Evolutionary conservation across 2,329 filamentous ascomycete species (phyloP), one percentile per base, ranked within the genome.

Genomic region (Paracamarosporium sp.): DNA sequence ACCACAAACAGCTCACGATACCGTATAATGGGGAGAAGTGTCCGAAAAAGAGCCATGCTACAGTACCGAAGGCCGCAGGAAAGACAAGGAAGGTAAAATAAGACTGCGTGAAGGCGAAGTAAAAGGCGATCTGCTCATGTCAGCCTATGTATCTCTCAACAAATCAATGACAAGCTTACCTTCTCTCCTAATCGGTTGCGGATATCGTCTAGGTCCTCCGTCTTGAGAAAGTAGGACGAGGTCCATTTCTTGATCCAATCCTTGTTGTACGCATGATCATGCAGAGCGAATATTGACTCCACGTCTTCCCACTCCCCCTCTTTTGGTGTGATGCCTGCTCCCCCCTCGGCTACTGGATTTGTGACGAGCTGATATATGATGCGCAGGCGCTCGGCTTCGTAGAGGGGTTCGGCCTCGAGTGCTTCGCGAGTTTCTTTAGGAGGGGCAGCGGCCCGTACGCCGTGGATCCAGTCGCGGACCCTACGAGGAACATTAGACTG

Each of bases 391-490:
- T 99, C 95, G 22, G 94, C 91, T 72, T 96, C 92, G 36, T 89
- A 92, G 56, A 97, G 84, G 1, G 93, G 90, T 65, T 96, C 90
- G 15, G 86, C 80, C 57, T 88, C 81, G 51, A 96, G 85, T 13
- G 88, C 85, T 57, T 86, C 82, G 46, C 85, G 80, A 17, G 92
- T 86, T 64, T 96, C 88, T 70, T 88, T 89, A 55, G 88, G 85
- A 0, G 94, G 94, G 33, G 92, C 88, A 20, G 87, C 85, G 48
- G 90, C 85, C 61, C 92, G 89, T 53, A 97, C 90, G 51, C 93
- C 93, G 73, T 95, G 90, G 31, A 98, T 86, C 92, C 93, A 99
- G 78, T 98, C 95, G 73, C 93, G 91, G 17, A 97, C 88, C 63
- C 95, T 90, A 50, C 17, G 56, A 43, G n/a, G 13, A 15, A 24